These are phyloP conservation scores for Russula griseocarnosa DNA, from an alignment of 768 basidiomycete species.

Conservation along the genomic window DNA sequence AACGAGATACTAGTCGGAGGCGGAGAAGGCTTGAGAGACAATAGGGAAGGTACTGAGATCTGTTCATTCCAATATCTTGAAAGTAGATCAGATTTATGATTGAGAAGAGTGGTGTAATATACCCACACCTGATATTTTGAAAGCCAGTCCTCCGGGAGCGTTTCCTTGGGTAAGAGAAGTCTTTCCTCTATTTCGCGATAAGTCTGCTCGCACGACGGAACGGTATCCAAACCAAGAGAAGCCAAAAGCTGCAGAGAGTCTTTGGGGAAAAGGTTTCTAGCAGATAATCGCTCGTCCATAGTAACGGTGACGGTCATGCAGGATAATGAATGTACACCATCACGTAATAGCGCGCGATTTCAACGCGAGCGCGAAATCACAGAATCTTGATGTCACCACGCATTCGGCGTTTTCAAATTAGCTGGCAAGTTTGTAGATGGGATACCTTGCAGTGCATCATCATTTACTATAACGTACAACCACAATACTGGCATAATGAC, in stretches of 20 bases:
- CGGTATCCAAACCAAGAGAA: conserved; percentile 52
- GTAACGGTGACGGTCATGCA: not conserved
- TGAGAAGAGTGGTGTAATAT: conserved; percentile 18
- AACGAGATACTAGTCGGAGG: conserved; percentile 73
- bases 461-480: conserved; percentile 17
- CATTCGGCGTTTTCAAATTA: not conserved
- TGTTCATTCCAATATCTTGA: conserved; percentile 69
- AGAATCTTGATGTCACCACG: not conserved
- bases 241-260: conserved; percentile 46
- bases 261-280: conserved; percentile 18
- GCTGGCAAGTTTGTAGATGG: not conserved
- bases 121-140: conserved; percentile 80
- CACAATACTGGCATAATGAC: not conserved
- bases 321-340: too few relatives aligned
- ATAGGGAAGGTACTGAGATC: conserved; percentile 57
- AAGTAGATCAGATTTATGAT: conserved; percentile 17
- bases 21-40: conserved; percentile 62
- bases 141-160: conserved; percentile 68
- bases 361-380: too few relatives aligned
- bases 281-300: conserved; percentile 11
- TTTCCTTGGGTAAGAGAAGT: conserved; percentile 64
- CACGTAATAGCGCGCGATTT: not conserved
- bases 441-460: not conserved
- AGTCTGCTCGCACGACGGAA: conserved; percentile 58
- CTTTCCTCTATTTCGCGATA: conserved; percentile 69